Percentiles rank a stretch among this genome's conserved stretches.
These are phyloP conservation scores for Gossypium gossypioides DNA, from an alignment of 441 rosid genomes.

Conservation along the genomic window DNA sequence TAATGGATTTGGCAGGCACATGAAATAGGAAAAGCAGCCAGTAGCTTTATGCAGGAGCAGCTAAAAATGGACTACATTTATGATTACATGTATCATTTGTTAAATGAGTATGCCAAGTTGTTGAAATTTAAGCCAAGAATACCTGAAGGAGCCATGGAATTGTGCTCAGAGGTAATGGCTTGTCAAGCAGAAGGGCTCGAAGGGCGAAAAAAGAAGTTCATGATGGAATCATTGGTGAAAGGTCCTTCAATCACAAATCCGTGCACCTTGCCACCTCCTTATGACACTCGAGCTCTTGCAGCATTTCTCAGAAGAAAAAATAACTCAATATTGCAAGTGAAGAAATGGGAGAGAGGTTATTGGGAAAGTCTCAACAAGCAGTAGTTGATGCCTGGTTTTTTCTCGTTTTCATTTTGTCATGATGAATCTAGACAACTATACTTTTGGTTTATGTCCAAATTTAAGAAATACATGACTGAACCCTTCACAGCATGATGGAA, in stretches of 20 bases:
- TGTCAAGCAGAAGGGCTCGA: slow-evolving; percentile 28
- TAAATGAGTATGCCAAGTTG: slow-evolving; percentile 59
- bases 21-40: slow-evolving; percentile 52
- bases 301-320: slow-evolving; percentile 34
- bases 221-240: slow-evolving; percentile 46
- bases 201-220: slow-evolving; percentile 36
- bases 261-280: slow-evolving; percentile 54
- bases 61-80: slow-evolving; percentile 59
- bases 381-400: not conserved
- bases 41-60: slow-evolving; percentile 49
- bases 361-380: slow-evolving; percentile 24
- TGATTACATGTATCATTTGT: slow-evolving; percentile 69
- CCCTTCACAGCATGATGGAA: too few species aligned
- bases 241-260: slow-evolving; percentile 34
- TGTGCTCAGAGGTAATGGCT: slow-evolving; percentile 51
- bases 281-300: slow-evolving; percentile 26
- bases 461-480: too few species aligned
- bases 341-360: slow-evolving; percentile 48
- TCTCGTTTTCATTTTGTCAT: too few species aligned
- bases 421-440: not conserved
- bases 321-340: slow-evolving; percentile 34
- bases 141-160: slow-evolving; percentile 36
- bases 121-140: slow-evolving; percentile 39
- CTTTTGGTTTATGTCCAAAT: too few species aligned
- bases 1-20: slow-evolving; percentile 37